A percentile compares a stretch with the other conserved stretches of the same genome.
These are phyloP conservation scores for Tricholoma furcatifolium DNA, from an alignment of 768 basidiomycete genomes.

Conservation along the genomic window DNA sequence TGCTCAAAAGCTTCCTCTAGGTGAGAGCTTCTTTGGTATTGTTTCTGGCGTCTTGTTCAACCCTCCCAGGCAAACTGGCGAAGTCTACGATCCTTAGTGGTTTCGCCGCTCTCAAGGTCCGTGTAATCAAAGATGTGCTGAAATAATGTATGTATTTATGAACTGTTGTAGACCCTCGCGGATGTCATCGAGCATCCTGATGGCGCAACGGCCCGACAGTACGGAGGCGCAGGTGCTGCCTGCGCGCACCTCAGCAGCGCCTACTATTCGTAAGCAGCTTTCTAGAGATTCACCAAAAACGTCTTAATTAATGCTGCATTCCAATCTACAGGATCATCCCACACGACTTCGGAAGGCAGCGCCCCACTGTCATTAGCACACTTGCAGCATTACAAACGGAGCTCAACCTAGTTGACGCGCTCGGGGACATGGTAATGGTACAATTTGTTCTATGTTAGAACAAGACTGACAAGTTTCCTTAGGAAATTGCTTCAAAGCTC, in stretches of 20 bases:
- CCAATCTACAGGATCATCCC: constrained; percentile 48
- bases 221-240: constrained; percentile 37
- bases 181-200: constrained; percentile 51
- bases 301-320: neutral
- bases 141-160: neutral
- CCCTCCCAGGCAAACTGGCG: constrained; percentile 48
- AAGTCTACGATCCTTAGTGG: constrained; percentile 60
- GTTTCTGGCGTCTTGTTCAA: neutral
- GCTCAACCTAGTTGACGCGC: constrained; percentile 61
- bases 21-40: constrained; percentile 22
- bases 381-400: constrained; percentile 42
- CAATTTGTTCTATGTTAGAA: neutral
- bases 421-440: constrained; percentile 57
- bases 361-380: constrained; percentile 43
- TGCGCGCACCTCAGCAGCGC: constrained; percentile 46
- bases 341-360: constrained; percentile 54
- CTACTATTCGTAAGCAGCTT: constrained; percentile 53
- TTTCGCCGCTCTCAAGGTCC: constrained; percentile 56
- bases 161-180: constrained; percentile 35
- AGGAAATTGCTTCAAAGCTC: constrained; percentile 61
- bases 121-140: neutral
- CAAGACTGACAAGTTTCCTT: neutral
- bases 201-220: constrained; percentile 33
- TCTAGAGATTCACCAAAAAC: neutral
- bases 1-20: constrained; percentile 61